phyloP scores from a whole-genome alignment of 2,329 filamentous ascomycete species.

The Fusarium longipes region DNA sequence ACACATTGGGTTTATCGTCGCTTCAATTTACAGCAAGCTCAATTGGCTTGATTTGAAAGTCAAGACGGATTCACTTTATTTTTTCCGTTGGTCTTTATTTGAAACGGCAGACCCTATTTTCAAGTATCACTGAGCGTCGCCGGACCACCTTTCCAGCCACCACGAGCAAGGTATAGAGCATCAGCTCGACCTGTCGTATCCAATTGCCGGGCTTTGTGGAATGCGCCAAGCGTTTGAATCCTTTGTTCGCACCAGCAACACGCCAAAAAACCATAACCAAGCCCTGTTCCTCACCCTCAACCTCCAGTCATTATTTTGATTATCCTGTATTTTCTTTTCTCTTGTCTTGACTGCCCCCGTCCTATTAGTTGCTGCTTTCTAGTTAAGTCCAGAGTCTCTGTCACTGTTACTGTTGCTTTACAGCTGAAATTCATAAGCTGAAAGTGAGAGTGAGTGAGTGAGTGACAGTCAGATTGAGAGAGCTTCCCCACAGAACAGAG shows the following conservation, averaged over 20 bases:
- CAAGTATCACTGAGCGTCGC: constrained; percentile 9
- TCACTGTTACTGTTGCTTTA: constrained; percentile 3
- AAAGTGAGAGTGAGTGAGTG: constrained; percentile 29
- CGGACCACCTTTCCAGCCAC: constrained; percentile 36
- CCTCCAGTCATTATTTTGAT: constrained; percentile 16
- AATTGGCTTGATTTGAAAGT: background rate
- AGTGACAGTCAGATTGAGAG: constrained; percentile 14
- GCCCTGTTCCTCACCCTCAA: background rate
- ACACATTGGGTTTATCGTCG: background rate
- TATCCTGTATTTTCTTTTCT: background rate
- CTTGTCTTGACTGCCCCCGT: background rate
- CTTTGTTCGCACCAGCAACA: constrained; percentile 39
- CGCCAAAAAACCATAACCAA: constrained; percentile 6
- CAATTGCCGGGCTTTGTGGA: constrained; percentile 39
- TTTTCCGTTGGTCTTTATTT: background rate
- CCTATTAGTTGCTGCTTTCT: background rate
- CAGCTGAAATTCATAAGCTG: constrained; percentile 8
- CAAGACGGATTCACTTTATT: background rate
- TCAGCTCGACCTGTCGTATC: constrained; percentile 14
- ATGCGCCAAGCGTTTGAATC: constrained; percentile 40
- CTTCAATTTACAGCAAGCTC: background rate
- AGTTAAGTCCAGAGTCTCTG: background rate
- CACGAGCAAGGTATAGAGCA: constrained; percentile 20
- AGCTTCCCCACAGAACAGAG: constrained; percentile 37
- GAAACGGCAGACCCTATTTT: constrained; percentile 2